Conservation (phyloP, 257 asterid genomes). For the Rauvolfia tetraphylla region DNA sequence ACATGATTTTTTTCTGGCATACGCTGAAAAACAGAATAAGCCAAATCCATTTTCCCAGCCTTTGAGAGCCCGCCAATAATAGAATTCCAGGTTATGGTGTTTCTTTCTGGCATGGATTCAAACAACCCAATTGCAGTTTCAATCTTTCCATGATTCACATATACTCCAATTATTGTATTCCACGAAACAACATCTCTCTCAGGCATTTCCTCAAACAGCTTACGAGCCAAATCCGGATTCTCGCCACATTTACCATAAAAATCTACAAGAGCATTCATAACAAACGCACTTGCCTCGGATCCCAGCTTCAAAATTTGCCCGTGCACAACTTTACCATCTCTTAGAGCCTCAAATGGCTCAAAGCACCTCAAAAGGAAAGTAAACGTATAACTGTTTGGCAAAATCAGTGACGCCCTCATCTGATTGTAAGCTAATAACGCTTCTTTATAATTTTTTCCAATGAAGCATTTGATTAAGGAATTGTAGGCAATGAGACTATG, state of each 20-base stretch:
- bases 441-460: constrained; percentile 31
- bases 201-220: constrained; percentile 61
- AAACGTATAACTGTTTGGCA: constrained; percentile 44
- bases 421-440: constrained; percentile 29
- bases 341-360: constrained; percentile 33
- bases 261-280: constrained; percentile 52
- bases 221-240: constrained; percentile 26
- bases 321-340: constrained; percentile 42
- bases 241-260: constrained; percentile 61
- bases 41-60: constrained; percentile 42
- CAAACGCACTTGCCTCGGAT: constrained; percentile 46
- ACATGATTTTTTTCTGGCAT: constrained; percentile 57
- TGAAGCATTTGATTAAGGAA: constrained; percentile 46
- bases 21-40: constrained; percentile 40
- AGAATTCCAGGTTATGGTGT: constrained; percentile 32
- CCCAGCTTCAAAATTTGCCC: constrained; percentile 56
- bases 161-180: constrained; percentile 56
- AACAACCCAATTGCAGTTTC: constrained; percentile 41
- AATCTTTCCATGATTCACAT: constrained; percentile 30
- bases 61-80: constrained; percentile 68
- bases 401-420: constrained; percentile 33
- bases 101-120: constrained; percentile 42
- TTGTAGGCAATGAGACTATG: constrained; percentile 40
- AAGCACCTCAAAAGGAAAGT: constrained; percentile 42
- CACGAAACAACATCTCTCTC: constrained; percentile 62